Base-by-base conservation (phyloP, 179 eudicot genomes). In the Heliamphora pulchella region DNA sequence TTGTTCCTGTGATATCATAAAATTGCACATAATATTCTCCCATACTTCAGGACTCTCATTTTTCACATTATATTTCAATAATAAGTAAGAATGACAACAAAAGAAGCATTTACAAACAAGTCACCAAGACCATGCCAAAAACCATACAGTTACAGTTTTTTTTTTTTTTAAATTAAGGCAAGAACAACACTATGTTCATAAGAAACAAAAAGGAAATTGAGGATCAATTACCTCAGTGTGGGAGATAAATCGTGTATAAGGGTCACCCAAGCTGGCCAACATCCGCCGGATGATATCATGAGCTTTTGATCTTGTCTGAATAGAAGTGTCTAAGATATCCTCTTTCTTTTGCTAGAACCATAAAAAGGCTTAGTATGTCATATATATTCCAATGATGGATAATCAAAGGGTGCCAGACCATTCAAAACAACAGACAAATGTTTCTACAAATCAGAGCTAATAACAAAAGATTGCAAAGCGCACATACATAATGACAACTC, bases 211-310 rank as follows among this genome's bases (percentile, higher is more conserved):
- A 72, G 63, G 75, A 61, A 74, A 41, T 77, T 48, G 78, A 77
- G 68, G 57, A 51, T 54, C 14, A 66, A 81, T 79, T 86, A 95
- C 98, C 96, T 95, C 91, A 61, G 88, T 69, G 22, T 97, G 97
- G 66, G 94, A 84, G 82, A 95, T 86, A 90, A 89, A 95, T 50
- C 97, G 97, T 3, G 98, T 91, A 77, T 93, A 95, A 79, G 92
- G 97, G 88, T 95, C 98, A 69, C 91, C 96, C 84, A 95, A 85
- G 87, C 96, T 90, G 51, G 91, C 88, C 81, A 95, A 82, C 98
- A 95, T 95, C 78, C 88, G 84, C 72, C 86, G 84, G 50, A 95
- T 90, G 63, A 90, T 82, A 80, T 90, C 93, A 83, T 95, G 98
- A 79, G 98, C 98, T 85, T 90, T 95, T 71, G 92, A 83, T 83